Percentiles rank a stretch among this genome's conserved stretches.
Evolutionary conservation across 352 stramenopile species (phyloP).

Genomic region (Phytophthora ramorum): DNA sequence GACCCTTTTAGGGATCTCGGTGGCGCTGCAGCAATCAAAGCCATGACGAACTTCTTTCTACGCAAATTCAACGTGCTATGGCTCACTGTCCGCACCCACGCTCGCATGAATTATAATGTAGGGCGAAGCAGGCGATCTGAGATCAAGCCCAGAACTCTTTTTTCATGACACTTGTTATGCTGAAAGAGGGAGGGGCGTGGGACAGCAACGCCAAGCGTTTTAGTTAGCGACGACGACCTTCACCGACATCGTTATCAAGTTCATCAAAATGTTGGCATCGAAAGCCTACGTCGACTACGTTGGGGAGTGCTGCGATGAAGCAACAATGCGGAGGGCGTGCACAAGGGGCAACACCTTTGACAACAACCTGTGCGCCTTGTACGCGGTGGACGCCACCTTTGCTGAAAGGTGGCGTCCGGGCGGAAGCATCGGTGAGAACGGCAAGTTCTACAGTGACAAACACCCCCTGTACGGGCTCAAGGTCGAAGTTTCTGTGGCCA

Average conservation of each 20-base stretch:
- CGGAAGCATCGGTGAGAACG: not conserved
- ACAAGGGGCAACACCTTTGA: not conserved
- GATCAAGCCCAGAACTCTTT: constrained; percentile 9
- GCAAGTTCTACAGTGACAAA: constrained; percentile 3
- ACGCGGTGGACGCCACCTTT: constrained; percentile 8
- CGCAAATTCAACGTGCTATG: not conserved
- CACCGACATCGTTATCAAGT: not conserved
- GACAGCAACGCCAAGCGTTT: not conserved
- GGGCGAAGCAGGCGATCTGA: not conserved
- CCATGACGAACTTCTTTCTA: not conserved
- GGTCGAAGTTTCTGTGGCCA: too few species aligned
- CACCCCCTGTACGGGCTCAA: constrained; percentile 7
- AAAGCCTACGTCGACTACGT: constrained; percentile 3
- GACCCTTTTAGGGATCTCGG: not conserved
- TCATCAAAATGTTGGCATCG: not conserved
- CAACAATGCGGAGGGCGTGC: not conserved
- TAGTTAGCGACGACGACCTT: not conserved
- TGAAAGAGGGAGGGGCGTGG: constrained; percentile 4
- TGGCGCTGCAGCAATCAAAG: not conserved
- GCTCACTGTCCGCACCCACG: not conserved
- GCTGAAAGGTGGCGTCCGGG: not conserved
- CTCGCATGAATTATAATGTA: not conserved
- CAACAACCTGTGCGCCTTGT: constrained; percentile 5
- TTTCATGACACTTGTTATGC: constrained; percentile 12
- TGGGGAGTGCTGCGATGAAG: not conserved